A percentile compares a stretch with the other conserved stretches of the same genome.
phyloP scores from a whole-genome alignment of 257 asterid genomes.

The Ligustrum vulgare region DNA sequence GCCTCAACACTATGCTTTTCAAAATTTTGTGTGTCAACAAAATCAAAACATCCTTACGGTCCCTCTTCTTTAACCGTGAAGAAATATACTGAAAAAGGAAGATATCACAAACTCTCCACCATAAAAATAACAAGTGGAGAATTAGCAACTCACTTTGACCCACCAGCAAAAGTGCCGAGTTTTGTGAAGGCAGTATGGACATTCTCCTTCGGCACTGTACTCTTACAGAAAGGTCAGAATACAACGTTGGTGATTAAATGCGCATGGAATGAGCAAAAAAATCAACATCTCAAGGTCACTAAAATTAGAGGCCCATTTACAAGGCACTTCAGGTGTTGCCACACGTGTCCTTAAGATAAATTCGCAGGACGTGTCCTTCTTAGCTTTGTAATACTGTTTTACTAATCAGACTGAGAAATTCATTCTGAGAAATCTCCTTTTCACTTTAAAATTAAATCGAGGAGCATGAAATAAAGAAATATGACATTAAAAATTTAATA shows the following conservation, averaged over 20 bases:
- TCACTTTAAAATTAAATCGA: too few species aligned
- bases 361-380: too few species aligned
- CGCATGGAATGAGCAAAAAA: neutral
- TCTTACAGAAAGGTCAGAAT: too few species aligned
- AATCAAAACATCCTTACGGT: slow-evolving; percentile 37
- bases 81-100: slow-evolving; percentile 35
- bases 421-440: too few species aligned
- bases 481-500: too few species aligned
- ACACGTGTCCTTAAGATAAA: too few species aligned
- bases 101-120: slow-evolving; percentile 13
- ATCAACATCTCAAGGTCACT: neutral
- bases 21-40: slow-evolving; percentile 73
- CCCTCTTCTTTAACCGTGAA: too few species aligned
- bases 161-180: slow-evolving; percentile 96
- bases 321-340: too few species aligned
- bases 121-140: neutral
- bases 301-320: slow-evolving; percentile 1
- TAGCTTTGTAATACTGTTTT: too few species aligned
- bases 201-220: slow-evolving; percentile 39
- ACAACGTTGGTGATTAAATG: too few species aligned
- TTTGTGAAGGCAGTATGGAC: slow-evolving; percentile 73
- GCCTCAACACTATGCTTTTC: slow-evolving; percentile 74
- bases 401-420: too few species aligned
- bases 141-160: slow-evolving; percentile 66
- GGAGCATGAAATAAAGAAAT: too few species aligned